Evolutionary conservation across 805 yeast species (phyloP).

Genomic region (Saccharomycopsis microspora): DNA sequence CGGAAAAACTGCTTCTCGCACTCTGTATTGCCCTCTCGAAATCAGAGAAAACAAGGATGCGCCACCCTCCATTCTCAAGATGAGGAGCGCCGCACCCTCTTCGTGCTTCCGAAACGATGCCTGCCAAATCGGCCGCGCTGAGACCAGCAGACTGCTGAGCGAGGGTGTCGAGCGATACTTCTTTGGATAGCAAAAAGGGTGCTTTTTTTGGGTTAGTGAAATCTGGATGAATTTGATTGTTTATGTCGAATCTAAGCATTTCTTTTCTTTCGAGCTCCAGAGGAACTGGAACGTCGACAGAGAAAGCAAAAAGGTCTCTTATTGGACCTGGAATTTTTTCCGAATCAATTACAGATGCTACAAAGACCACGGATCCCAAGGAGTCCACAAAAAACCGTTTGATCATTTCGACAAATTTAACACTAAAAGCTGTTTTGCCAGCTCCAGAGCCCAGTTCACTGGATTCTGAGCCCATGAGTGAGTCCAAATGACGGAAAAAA

Average conservation of each 20-base stretch:
- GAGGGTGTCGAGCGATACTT: slow-evolving; percentile 44
- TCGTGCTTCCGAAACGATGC: slow-evolving; percentile 54
- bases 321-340: slow-evolving; percentile 58
- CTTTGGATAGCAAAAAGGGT: slow-evolving; percentile 21
- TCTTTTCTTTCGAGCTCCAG: slow-evolving; percentile 58
- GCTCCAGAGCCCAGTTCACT: neutral
- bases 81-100: slow-evolving; percentile 25
- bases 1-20: slow-evolving; percentile 83
- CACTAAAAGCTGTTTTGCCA: slow-evolving; percentile 32
- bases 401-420: slow-evolving; percentile 47
- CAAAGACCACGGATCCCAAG: slow-evolving; percentile 32
- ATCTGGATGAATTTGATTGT: slow-evolving; percentile 19
- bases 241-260: slow-evolving; percentile 45
- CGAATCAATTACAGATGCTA: slow-evolving; percentile 58
- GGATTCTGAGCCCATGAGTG: slow-evolving; percentile 46
- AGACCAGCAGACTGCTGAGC: slow-evolving; percentile 89
- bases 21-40: slow-evolving; percentile 61
- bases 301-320: slow-evolving; percentile 65
- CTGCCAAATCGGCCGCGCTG: slow-evolving; percentile 68
- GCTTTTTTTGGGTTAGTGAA: too few relatives aligned
- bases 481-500: slow-evolving; percentile 63
- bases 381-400: slow-evolving; percentile 34
- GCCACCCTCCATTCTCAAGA: slow-evolving; percentile 42
- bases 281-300: slow-evolving; percentile 67
- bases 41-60: slow-evolving; percentile 45